phyloP scores from a whole-genome alignment of 768 basidiomycete species.

The Hydnomerulius pinastri region DNA sequence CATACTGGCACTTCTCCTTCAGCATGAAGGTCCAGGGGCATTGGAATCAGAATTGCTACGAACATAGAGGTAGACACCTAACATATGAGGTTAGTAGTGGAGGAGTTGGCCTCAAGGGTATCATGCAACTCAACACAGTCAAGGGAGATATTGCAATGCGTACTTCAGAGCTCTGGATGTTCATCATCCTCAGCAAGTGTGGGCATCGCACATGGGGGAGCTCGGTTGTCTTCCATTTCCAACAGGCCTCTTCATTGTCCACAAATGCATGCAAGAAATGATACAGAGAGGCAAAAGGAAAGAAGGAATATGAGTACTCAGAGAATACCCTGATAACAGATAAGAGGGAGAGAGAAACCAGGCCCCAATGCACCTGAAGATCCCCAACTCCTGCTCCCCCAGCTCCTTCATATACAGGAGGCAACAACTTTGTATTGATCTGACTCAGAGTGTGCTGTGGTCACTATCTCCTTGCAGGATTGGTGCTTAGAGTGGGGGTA shows the following conservation, averaged over 20 bases:
- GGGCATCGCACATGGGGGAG: background rate
- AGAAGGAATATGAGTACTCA: too few relatives aligned
- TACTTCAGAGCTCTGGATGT: background rate
- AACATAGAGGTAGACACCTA: background rate
- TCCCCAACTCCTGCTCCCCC: conserved; percentile 75
- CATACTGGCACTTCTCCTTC: background rate
- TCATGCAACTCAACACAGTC: conserved; percentile 10
- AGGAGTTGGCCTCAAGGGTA: conserved; percentile 4
- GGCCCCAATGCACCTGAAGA: conserved; percentile 50
- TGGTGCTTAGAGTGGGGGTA: background rate
- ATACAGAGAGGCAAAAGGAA: background rate
- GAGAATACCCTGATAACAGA: too few relatives aligned
- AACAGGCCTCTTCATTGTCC: conserved; percentile 10
- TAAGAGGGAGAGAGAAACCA: too few relatives aligned
- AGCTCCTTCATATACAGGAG: too few relatives aligned
- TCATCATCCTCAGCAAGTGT: conserved; percentile 8
- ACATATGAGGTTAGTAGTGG: too few relatives aligned
- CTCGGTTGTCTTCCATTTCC: conserved; percentile 12
- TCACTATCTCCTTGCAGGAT: conserved; percentile 30
- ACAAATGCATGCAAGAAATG: background rate
- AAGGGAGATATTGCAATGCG: conserved; percentile 2
- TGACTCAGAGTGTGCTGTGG: conserved; percentile 66
- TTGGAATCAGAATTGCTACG: too few relatives aligned
- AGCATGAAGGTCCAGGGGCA: background rate
- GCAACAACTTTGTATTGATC: conserved; percentile 71